Percentiles rank a stretch among this genome's conserved stretches.
phyloP scores from a whole-genome alignment of 441 rosid genomes.

The Populus hybrid region DNA sequence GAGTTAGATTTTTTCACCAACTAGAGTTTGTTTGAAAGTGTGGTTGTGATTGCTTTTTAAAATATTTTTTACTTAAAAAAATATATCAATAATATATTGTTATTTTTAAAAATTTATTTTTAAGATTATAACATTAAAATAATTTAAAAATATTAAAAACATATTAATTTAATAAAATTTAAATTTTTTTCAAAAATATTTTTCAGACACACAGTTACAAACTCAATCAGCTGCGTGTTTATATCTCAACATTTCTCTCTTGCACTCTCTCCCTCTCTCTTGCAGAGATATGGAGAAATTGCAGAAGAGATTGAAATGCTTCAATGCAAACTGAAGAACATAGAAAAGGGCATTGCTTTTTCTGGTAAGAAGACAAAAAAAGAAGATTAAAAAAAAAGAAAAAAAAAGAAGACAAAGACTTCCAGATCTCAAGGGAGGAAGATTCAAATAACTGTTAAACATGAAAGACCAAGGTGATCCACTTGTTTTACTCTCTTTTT shows the following conservation, averaged over 20 bases:
- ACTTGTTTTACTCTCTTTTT: neutral
- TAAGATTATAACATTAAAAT: too few relatives aligned
- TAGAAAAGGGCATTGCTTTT: conserved; percentile 53
- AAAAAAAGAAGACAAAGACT: conserved; percentile 37
- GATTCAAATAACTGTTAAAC: conserved; percentile 56
- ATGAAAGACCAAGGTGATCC: conserved; percentile 66
- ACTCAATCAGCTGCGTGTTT: neutral
- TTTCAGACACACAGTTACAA: too few relatives aligned
- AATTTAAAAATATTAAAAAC: too few relatives aligned
- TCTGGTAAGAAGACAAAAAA: conserved; percentile 49
- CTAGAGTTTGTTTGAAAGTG: too few relatives aligned
- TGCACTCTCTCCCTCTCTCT: too few relatives aligned
- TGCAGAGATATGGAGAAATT: conserved; percentile 73
- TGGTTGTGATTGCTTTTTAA: rapidly evolving
- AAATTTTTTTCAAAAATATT: too few relatives aligned
- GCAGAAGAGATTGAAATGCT: conserved; percentile 81
- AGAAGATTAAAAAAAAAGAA: too few relatives aligned
- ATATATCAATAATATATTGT: too few relatives aligned
- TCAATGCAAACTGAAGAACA: conserved; percentile 52
- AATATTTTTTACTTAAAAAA: too few relatives aligned
- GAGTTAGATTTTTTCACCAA: too few relatives aligned
- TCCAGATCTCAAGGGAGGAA: conserved; percentile 78
- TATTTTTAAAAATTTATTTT: too few relatives aligned
- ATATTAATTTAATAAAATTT: too few relatives aligned
- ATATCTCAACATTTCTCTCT: neutral